These are phyloP conservation scores for Typha latifolia DNA, from an alignment of 176 grass and related monocot species.

Conservation along the genomic window DNA sequence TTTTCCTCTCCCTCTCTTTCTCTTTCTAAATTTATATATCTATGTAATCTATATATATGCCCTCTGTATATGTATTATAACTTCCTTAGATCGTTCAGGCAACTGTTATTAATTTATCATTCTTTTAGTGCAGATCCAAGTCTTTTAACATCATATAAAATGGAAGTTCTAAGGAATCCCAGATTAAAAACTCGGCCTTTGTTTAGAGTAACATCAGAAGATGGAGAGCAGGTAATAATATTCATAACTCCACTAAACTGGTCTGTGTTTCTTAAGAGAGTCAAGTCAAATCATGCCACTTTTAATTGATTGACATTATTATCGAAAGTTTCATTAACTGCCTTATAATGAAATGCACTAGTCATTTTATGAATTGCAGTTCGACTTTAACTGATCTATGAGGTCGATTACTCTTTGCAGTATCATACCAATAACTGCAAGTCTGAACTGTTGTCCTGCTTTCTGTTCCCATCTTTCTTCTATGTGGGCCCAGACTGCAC, in stretches of 20 bases:
- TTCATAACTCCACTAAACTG: slow-evolving; percentile 23
- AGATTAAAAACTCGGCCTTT: slow-evolving; percentile 71
- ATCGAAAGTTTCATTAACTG: neutral
- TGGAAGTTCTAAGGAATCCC: slow-evolving; percentile 90
- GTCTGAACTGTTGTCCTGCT: too few relatives aligned
- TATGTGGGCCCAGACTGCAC: too few relatives aligned
- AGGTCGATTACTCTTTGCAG: too few relatives aligned
- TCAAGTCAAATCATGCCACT: neutral
- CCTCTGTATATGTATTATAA: too few relatives aligned
- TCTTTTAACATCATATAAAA: slow-evolving; percentile 64
- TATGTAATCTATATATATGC: too few relatives aligned
- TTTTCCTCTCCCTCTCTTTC: neutral
- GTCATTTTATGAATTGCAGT: too few relatives aligned
- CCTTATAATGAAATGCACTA: neutral
- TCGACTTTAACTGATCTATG: too few relatives aligned
- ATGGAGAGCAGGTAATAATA: slow-evolving; percentile 51
- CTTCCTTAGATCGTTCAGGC: too few relatives aligned
- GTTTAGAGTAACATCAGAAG: slow-evolving; percentile 77
- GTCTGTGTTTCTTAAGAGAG: slow-evolving; percentile 7
- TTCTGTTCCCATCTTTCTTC: too few relatives aligned
- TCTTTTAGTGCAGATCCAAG: slow-evolving; percentile 62
- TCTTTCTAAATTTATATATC: too few relatives aligned
- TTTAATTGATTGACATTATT: slow-evolving; percentile 4
- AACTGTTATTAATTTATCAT: too few relatives aligned
- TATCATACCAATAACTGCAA: too few relatives aligned